phyloP scores from a whole-genome alignment of 2,329 filamentous ascomycete species.

The Hypoxylon sp. region DNA sequence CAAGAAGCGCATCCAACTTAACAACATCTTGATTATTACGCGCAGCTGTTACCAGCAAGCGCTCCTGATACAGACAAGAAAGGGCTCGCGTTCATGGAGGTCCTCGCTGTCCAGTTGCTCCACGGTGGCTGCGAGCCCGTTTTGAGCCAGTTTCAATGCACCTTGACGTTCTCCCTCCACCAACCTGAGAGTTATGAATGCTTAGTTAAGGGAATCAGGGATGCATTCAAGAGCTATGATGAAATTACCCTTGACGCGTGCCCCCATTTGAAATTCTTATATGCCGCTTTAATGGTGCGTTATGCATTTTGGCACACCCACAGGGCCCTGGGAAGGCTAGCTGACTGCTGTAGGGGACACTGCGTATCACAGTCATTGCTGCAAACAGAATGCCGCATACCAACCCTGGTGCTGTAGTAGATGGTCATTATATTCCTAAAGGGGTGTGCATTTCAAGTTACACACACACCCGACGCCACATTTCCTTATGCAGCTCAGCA shows the following conservation, averaged over 20 bases:
- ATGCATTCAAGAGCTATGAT: not conserved
- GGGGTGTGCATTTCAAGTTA: constrained; percentile 25
- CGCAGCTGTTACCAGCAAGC: not conserved
- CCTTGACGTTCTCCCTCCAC: not conserved
- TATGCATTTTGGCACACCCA: no score
- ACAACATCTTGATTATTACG: not conserved
- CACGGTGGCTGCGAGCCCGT: not conserved
- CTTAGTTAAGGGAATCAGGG: not conserved
- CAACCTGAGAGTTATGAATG: not conserved
- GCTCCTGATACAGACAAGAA: not conserved
- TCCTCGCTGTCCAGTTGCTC: not conserved
- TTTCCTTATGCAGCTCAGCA: not conserved
- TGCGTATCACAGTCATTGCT: constrained; percentile 36
- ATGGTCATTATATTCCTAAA: constrained; percentile 40
- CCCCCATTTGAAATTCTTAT: constrained; percentile 30
- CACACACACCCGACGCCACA: not conserved
- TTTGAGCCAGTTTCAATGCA: not conserved
- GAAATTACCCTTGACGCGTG: not conserved
- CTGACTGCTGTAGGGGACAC: constrained; percentile 15
- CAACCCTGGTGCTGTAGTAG: constrained; percentile 43
- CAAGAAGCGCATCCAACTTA: not conserved
- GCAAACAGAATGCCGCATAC: constrained; percentile 37
- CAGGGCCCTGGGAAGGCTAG: no score
- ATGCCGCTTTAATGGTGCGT: constrained; percentile 29
- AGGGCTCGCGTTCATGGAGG: not conserved